Evolutionary conservation across 768 basidiomycete species (phyloP), one percentile per base, ranked within the genome.

Genomic region (Xerocomus brunneocitrinus): DNA sequence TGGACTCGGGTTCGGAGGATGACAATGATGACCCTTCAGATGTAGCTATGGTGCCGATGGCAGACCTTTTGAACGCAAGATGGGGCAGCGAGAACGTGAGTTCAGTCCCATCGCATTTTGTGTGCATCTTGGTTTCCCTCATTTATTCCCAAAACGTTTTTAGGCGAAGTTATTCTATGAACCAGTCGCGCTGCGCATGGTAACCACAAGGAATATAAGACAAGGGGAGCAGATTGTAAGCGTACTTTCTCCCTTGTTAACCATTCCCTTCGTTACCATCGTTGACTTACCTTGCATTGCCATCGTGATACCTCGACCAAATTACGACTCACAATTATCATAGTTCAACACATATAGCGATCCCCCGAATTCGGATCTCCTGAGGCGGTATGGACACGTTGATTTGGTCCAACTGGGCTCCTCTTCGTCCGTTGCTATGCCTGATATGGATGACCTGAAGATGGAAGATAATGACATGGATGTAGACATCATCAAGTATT

Each of bases 311-410:
- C 5, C 22, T 5, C 28, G 13, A 38, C 39, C 3, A n/a, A 48
- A 41, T 8, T 49, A 19, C 4, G 31, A 12, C 31, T 32, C 8
- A 32, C 10, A 32, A 13, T 8, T 19, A 40, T 47, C 32, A 22
- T 59, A 95, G 92, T 93, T 86, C 82, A 98, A 98, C 68, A 98
- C 95, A 0, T 99, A 98, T 67, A 91, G 87, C 27, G 89, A 95
- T 63, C 86, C 83, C 2, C 92, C 95, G 5, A 98, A 98, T 65
- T 82, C 89, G 7, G 95, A 95, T 60, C 80, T 99, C 8, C 79
- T 99, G n/a, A 82, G 97, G 41, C 83, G 90, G 52, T 98, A 95
- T 63, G 97, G 97, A 1, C 89, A 98, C 63, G 86, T 95, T 50
- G 97, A 98, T 69, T 63, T 84, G 28, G 67, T 94, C 16, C 79